A percentile compares a stretch with the other conserved stretches of the same genome.
These are phyloP conservation scores for Daedaleopsis nitida DNA, from an alignment of 768 basidiomycete species.

Conservation along the genomic window DNA sequence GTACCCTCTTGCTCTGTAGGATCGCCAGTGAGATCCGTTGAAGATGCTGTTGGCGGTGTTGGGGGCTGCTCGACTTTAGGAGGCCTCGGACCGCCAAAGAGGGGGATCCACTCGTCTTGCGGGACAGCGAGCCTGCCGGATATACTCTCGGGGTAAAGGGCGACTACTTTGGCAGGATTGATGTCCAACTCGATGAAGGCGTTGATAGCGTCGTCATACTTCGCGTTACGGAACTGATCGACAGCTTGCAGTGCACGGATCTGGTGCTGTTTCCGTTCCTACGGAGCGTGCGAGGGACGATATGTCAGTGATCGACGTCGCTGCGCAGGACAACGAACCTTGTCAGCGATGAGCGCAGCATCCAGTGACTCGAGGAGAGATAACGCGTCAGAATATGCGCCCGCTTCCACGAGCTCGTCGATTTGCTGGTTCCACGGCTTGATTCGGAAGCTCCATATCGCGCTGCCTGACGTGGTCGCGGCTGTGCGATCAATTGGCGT, in stretches of 20 bases:
- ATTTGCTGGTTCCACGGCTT: slow-evolving; percentile 79
- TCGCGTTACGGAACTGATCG: slow-evolving; percentile 65
- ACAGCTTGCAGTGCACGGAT: slow-evolving; percentile 80
- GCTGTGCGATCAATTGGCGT: slow-evolving; percentile 74
- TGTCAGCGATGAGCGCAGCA: slow-evolving; percentile 57
- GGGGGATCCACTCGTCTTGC: slow-evolving; percentile 70
- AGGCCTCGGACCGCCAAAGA: slow-evolving; percentile 75
- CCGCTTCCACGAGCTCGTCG: slow-evolving; percentile 74
- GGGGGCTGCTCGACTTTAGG: slow-evolving; percentile 28
- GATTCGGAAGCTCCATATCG: slow-evolving; percentile 76
- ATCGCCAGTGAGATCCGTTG: slow-evolving; percentile 27
- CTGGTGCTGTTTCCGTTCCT: slow-evolving; percentile 58
- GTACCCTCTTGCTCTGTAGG: slow-evolving; percentile 16
- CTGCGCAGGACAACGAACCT: slow-evolving; percentile 40
- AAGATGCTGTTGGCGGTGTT: slow-evolving; percentile 7
- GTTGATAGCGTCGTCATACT: slow-evolving; percentile 81
- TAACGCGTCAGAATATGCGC: slow-evolving; percentile 78
- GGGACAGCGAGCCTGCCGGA: slow-evolving; percentile 77
- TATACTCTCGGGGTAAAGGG: slow-evolving; percentile 81
- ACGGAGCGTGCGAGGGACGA: not conserved
- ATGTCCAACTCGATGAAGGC: slow-evolving; percentile 85
- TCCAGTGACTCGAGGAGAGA: slow-evolving; percentile 75
- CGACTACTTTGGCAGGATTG: slow-evolving; percentile 92
- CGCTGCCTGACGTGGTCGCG: slow-evolving; percentile 69
- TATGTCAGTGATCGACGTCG: not conserved